Evolutionary conservation across 352 stramenopile genomes (phyloP).

Genomic region (Pythium phragmitis): DNA sequence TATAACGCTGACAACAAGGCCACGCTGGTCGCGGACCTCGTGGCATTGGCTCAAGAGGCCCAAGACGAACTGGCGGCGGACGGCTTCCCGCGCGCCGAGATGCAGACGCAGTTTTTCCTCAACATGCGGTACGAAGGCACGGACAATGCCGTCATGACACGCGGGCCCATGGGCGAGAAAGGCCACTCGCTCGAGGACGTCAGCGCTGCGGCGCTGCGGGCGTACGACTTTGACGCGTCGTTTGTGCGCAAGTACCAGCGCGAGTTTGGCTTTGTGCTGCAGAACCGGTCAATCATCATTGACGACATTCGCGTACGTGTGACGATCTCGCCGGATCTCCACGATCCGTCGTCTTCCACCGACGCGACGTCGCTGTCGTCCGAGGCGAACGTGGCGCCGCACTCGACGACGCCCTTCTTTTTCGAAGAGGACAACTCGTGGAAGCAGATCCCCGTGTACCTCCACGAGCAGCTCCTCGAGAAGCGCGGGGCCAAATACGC

Average conservation of each 20-base stretch:
- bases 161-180: conserved; percentile 52
- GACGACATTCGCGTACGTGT: conserved; percentile 98
- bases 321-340: conserved; percentile 84
- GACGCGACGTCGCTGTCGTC: conserved; percentile 1
- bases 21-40: conserved; percentile 44
- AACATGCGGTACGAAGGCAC: conserved; percentile 99
- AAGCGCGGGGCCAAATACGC: conserved; percentile 54
- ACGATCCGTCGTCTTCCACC: conserved; percentile 25
- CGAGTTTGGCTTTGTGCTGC: conserved; percentile 98
- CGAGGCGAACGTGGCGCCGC: conserved; percentile 27
- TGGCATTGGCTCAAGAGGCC: conserved; percentile 55
- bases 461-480: conserved; percentile 90
- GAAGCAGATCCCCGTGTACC: conserved; percentile 91
- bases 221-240: conserved; percentile 83
- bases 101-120: conserved; percentile 94
- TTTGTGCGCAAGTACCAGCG: conserved; percentile 94
- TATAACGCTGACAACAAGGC: conserved; percentile 60
- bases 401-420: conserved; percentile 77
- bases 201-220: conserved; percentile 31
- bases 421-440: conserved; percentile 77
- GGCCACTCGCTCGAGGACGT: conserved; percentile 31
- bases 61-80: conserved; percentile 71
- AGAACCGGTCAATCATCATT: conserved; percentile 92
- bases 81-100: conserved; percentile 87
- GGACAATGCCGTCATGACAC: conserved; percentile 97